Evolutionary conservation across 2,329 filamentous ascomycete species (phyloP), one percentile per base, ranked within the genome.

Genomic region (Colletotrichum sidae): DNA sequence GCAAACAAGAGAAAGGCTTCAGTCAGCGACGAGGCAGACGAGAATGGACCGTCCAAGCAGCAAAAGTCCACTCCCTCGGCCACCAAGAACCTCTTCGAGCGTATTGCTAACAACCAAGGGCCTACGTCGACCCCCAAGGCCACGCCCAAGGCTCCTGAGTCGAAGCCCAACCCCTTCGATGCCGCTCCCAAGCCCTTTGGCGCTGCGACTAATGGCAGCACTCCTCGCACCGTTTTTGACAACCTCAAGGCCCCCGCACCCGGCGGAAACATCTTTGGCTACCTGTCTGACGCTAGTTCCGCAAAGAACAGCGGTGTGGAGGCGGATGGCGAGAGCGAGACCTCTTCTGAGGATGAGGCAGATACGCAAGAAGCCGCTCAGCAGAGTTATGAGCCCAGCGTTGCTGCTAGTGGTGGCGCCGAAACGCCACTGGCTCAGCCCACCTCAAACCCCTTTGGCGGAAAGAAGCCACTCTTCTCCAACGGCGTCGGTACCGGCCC

Each of bases 251-350:
- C 69, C 11, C 49, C 74, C 1, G 59, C 73, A 33, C 42, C 17
- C 8, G 73, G 69, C 13, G 71, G 74, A 46, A 88, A 89, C 71
- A 88, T 88, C 54, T 90, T 90, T 71, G 83, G 82, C 33, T 85
- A 89, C 69, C 79, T 89, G 8, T 88, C 86, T 1, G 85, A 87
- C 70, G 79, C 78, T 38, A 86, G 84, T 69, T 85, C 84, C 12
- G 78, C 81, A 45, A 85, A 85, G 73, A 86, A 82, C 55, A 88
- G 86, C 67, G 83, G 82, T 1, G 75, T 79, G 10, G 82, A 84
- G 13, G 80, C 80, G 15, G 83, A 83, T 55, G 77, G 74, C 7
- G 81, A 85, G 67, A 81, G 78, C 67, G 81, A 82, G 61, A 75
- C 79, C 15, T 81, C 81, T 17, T 79, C 79, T 3, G 81, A 83